Conservation (phyloP, 306 rosid species). For the Medicago truncatula region DNA sequence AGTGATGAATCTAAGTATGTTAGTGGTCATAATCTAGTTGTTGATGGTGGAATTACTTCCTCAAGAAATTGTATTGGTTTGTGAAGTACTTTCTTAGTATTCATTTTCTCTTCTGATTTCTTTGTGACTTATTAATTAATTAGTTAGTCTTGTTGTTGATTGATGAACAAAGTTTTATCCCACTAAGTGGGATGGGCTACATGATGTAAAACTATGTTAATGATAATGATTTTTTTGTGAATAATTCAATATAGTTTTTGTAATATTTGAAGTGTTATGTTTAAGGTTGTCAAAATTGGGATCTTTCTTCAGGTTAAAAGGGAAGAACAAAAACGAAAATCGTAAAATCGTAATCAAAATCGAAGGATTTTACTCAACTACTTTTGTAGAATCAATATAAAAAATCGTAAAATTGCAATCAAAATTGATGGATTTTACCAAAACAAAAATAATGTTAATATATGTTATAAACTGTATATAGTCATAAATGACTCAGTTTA, state of each 20-base stretch:
- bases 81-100: slow-evolving; percentile 14
- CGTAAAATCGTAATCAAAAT: too few species aligned
- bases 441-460: too few species aligned
- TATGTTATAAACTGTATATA: too few species aligned
- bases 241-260: background rate
- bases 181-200: background rate
- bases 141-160: background rate
- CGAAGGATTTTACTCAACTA: too few species aligned
- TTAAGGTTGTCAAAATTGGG: too few species aligned
- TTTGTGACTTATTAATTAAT: background rate
- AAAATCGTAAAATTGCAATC: too few species aligned
- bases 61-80: slow-evolving; percentile 78
- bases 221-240: slow-evolving; percentile 1
- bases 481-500: too few species aligned
- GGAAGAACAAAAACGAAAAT: too few species aligned
- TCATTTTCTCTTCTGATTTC: background rate
- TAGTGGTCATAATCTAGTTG: slow-evolving; percentile 93
- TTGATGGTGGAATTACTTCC: slow-evolving; percentile 88
- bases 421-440: too few species aligned
- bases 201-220: slow-evolving; percentile 1
- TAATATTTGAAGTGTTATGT: background rate
- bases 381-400: too few species aligned
- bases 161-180: too few species aligned
- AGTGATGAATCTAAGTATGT: slow-evolving; percentile 91
- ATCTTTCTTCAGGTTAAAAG: too few species aligned